phyloP scores from a whole-genome alignment of 129 eudicot genomes.

The Silybum marianum region DNA sequence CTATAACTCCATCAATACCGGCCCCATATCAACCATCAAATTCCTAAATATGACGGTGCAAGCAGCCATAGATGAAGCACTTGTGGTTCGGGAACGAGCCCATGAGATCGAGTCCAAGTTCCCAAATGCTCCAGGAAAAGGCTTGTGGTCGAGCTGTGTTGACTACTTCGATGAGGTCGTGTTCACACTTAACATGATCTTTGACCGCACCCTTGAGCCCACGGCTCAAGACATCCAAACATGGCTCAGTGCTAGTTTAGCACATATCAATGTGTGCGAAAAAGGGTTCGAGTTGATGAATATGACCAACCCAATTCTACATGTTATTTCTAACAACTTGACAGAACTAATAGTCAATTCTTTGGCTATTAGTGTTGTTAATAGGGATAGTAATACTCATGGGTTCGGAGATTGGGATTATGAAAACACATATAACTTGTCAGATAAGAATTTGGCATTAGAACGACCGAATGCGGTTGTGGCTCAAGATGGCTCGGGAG shows the following conservation, averaged over 20 bases:
- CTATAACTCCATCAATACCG: background rate
- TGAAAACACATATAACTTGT: background rate
- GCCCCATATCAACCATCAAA: background rate
- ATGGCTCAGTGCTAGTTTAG: slow-evolving; percentile 32
- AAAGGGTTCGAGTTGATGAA: slow-evolving; percentile 30
- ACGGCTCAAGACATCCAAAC: slow-evolving; percentile 21
- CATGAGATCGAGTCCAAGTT: slow-evolving; percentile 15
- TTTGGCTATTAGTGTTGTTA: slow-evolving; percentile 29
- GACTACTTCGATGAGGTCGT: slow-evolving; percentile 24
- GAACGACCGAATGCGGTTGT: slow-evolving; percentile 15
- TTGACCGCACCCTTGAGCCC: slow-evolving; percentile 15
- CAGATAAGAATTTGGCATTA: background rate
- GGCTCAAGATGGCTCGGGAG: slow-evolving; percentile 32
- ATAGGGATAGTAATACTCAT: background rate
- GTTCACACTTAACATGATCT: slow-evolving; percentile 24
- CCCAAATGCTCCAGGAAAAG: slow-evolving; percentile 32
- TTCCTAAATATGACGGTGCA: slow-evolving; percentile 19
- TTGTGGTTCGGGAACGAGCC: slow-evolving; percentile 1
- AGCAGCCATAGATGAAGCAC: slow-evolving; percentile 1
- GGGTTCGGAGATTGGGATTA: background rate
- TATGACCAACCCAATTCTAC: slow-evolving; percentile 4
- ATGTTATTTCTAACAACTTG: slow-evolving; percentile 12
- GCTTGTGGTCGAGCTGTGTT: slow-evolving; percentile 32
- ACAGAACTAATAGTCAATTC: slow-evolving; percentile 23
- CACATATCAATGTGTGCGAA: slow-evolving; percentile 27